phyloP scores from a whole-genome alignment of 2,329 filamentous ascomycete species.

The Didymella arachidicola region DNA sequence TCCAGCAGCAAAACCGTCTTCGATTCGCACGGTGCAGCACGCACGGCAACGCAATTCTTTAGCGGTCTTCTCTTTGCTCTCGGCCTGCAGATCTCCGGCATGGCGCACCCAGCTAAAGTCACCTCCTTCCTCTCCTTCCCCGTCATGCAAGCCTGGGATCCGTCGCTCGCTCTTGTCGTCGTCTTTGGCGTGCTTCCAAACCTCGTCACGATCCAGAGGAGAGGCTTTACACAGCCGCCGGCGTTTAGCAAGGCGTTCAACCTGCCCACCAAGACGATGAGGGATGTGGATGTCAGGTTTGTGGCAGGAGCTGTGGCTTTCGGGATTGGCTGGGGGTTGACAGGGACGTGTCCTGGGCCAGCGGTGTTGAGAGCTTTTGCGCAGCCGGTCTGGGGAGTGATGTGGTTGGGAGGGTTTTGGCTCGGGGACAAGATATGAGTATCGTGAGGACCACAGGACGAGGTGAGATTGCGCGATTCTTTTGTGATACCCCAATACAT shows the following conservation, averaged over 20 bases:
- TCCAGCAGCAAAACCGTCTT: neutral
- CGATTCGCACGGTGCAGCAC: conserved; percentile 31
- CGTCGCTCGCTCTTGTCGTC: conserved; percentile 59
- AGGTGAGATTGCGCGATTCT: neutral
- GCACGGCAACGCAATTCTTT: conserved; percentile 53
- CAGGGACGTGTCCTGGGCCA: conserved; percentile 62
- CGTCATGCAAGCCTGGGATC: conserved; percentile 56
- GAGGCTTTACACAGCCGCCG: conserved; percentile 47
- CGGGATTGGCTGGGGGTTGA: conserved; percentile 61
- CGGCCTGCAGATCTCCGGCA: conserved; percentile 60
- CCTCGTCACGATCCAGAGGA: conserved; percentile 44
- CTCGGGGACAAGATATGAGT: conserved; percentile 42
- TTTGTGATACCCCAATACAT: conserved; percentile 4
- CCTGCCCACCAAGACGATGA: conserved; percentile 55
- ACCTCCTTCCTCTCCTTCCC: conserved; percentile 59
- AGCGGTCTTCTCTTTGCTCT: conserved; percentile 61
- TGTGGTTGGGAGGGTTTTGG: conserved; percentile 59
- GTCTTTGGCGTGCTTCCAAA: conserved; percentile 60
- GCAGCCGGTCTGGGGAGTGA: conserved; percentile 58
- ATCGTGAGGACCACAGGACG: neutral
- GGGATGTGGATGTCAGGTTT: conserved; percentile 59
- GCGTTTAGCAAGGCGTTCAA: conserved; percentile 53
- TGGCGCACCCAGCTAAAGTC: conserved; percentile 61
- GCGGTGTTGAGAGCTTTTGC: conserved; percentile 56
- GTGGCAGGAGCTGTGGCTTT: conserved; percentile 58